phyloP scores from a whole-genome alignment of 495 filamentous ascomycete genomes.

The Penicillium paradoxum region DNA sequence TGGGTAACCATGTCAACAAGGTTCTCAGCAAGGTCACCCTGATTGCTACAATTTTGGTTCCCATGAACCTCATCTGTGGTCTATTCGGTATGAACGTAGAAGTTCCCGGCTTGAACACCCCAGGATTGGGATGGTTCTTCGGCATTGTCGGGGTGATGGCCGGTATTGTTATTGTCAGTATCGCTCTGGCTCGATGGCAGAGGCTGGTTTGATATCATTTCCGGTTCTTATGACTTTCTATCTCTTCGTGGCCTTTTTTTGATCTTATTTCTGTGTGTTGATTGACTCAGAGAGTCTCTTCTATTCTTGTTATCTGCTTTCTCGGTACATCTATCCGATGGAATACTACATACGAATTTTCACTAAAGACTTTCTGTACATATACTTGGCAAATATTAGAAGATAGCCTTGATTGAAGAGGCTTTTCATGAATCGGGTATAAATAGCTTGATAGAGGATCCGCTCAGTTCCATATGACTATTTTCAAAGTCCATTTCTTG shows the following conservation, averaged over 20 bases:
- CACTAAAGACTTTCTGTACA: too few species aligned
- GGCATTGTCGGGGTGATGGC: constrained; percentile 66
- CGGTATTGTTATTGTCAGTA: constrained; percentile 51
- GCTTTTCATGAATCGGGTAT: too few species aligned
- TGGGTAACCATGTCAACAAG: constrained; percentile 75
- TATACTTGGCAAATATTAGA: too few species aligned
- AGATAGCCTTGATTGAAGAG: too few species aligned
- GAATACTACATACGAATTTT: not conserved
- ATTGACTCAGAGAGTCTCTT: not conserved
- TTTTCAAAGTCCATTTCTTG: too few species aligned
- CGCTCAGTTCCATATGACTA: too few species aligned
- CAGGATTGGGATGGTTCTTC: constrained; percentile 69
- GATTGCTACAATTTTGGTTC: constrained; percentile 87
- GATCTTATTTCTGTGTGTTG: not conserved
- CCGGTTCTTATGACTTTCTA: not conserved
- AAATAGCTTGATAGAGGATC: too few species aligned
- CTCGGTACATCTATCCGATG: not conserved
- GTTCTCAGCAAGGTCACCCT: constrained; percentile 94
- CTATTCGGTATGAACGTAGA: constrained; percentile 96
- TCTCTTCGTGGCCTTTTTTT: not conserved
- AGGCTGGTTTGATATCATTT: constrained; percentile 30
- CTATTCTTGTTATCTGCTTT: not conserved
- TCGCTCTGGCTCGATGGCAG: constrained; percentile 44
- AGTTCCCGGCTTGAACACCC: constrained; percentile 61
- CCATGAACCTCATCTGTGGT: constrained; percentile 93